Base-by-base conservation (phyloP, 1,284 basidiomycete species). In the Limonomyces culmigenus region DNA sequence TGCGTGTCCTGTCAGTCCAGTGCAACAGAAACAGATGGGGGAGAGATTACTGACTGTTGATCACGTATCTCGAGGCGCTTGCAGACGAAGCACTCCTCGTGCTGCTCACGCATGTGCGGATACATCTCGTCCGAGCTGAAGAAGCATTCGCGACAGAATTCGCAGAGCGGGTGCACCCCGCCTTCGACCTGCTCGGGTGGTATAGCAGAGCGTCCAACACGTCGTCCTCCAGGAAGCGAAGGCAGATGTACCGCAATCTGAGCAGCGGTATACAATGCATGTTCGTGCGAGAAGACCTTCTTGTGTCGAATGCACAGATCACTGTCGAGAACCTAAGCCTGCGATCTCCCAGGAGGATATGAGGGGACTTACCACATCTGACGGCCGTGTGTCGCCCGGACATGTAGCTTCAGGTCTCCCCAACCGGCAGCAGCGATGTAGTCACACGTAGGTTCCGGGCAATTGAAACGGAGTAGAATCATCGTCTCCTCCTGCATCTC, bases 31-130 rank as follows among this genome's bases (percentile, higher is more conserved):
- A 34, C 1, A 16, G 16, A 14, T 29, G 21, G 36, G 29, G 18
- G 19, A 19, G 33, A n/a, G 43, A 3, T n/a, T n/a, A 72, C 83
- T 54, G 52, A 93, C 84, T 93, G 91, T 59, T 89, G 76, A 53
- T 91, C 74, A 42, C 69, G 63, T 32, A 88, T 51, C 3, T 79
- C 88, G 38, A 76, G 70, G 25, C 76, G 64, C 51, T 86, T 86
- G 58, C 95, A 98, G 19, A 98, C 61, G 49, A 95, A 95, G 53
- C 95, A 98, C 50, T 98, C 92, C 53, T 98, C 93, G 58, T 98
- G 93, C 33, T 63, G 64, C 50, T 92, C 81, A 32, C 92, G 73
- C 80, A 96, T 91, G 56, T 98, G 95, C 27, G 76, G 63, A 52
- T 80, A 96, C n/a, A 97, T 59, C 50, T 93, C 89, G 49, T 98